Percentiles rank a stretch among this genome's conserved stretches.
Evolutionary conservation across 768 basidiomycete species (phyloP).

Genomic region (Leccinum fibrillosum): DNA sequence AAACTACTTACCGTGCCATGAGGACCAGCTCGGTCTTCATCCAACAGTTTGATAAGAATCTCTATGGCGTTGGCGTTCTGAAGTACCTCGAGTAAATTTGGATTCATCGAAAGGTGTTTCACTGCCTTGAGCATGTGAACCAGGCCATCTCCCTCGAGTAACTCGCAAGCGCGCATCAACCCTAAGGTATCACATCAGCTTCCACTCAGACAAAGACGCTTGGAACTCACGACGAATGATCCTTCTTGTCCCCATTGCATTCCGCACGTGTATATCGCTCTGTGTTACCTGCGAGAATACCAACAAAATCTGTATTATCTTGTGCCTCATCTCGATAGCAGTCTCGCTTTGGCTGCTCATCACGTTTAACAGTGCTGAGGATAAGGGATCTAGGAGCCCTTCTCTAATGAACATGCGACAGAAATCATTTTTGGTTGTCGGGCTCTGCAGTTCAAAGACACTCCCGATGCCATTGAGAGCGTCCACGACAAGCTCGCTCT

Average conservation of each 20-base stretch:
- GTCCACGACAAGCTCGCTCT: slow-evolving; percentile 86
- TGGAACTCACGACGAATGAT: slow-evolving; percentile 76
- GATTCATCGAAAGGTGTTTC: slow-evolving; percentile 94
- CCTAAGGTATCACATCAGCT: slow-evolving; percentile 44
- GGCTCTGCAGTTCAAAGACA: slow-evolving; percentile 94
- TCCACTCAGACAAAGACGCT: background rate
- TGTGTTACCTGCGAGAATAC: slow-evolving; percentile 98
- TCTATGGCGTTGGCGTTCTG: slow-evolving; percentile 97
- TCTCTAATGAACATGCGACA: slow-evolving; percentile 98
- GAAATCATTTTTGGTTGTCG: slow-evolving; percentile 97
- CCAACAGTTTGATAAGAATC: slow-evolving; percentile 80
- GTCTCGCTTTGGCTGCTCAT: slow-evolving; percentile 68
- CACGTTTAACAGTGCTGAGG: slow-evolving; percentile 84
- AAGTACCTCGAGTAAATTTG: slow-evolving; percentile 84
- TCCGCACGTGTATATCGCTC: slow-evolving; percentile 88
- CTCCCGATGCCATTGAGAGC: slow-evolving; percentile 93
- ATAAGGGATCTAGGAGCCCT: slow-evolving; percentile 89
- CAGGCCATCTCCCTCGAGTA: slow-evolving; percentile 84
- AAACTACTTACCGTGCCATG: slow-evolving; percentile 68
- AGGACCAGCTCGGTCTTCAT: slow-evolving; percentile 72
- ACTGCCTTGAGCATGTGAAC: slow-evolving; percentile 91
- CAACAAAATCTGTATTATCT: slow-evolving; percentile 84
- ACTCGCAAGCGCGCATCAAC: slow-evolving; percentile 79
- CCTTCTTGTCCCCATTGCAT: slow-evolving; percentile 86
- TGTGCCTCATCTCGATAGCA: slow-evolving; percentile 74